phyloP scores from a whole-genome alignment of 768 basidiomycete species.

The Suillus alpinus region DNA sequence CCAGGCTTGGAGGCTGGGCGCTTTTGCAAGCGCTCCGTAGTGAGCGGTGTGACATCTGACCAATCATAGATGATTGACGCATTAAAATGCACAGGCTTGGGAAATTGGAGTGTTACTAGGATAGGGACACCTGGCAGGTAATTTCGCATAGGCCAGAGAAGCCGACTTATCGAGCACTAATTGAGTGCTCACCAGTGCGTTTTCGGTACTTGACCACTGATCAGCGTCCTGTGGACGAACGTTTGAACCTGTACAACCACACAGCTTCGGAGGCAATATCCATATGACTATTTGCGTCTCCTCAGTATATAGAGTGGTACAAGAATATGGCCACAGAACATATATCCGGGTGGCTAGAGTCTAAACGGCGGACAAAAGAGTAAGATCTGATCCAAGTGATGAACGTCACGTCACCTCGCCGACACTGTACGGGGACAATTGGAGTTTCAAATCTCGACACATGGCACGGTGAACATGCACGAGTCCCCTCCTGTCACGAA shows the following conservation, averaged over 20 bases:
- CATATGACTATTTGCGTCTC: neutral
- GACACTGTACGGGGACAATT: neutral
- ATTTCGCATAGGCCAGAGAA: neutral
- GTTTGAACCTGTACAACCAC: too few relatives aligned
- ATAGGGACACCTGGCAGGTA: neutral
- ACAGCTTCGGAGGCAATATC: too few relatives aligned
- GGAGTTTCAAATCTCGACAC: neutral
- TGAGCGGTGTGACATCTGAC: neutral
- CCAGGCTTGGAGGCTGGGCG: neutral
- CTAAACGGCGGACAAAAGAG: neutral
- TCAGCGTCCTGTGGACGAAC: neutral
- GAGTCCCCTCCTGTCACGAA: neutral
- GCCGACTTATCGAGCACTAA: neutral
- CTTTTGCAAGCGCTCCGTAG: neutral
- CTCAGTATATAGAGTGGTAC: neutral
- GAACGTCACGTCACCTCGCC: neutral
- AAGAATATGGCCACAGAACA: neutral
- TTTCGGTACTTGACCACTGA: too few relatives aligned
- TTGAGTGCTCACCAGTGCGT: neutral
- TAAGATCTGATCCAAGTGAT: neutral
- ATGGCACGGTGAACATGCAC: neutral
- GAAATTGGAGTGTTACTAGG: neutral
- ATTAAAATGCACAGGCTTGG: neutral
- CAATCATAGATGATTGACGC: neutral
- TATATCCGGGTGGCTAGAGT: neutral